Percentiles rank a stretch among this genome's conserved stretches.
These are phyloP conservation scores for Moesziomyces aphidis DNA, from an alignment of 1,284 basidiomycete genomes.

Conservation along the genomic window DNA sequence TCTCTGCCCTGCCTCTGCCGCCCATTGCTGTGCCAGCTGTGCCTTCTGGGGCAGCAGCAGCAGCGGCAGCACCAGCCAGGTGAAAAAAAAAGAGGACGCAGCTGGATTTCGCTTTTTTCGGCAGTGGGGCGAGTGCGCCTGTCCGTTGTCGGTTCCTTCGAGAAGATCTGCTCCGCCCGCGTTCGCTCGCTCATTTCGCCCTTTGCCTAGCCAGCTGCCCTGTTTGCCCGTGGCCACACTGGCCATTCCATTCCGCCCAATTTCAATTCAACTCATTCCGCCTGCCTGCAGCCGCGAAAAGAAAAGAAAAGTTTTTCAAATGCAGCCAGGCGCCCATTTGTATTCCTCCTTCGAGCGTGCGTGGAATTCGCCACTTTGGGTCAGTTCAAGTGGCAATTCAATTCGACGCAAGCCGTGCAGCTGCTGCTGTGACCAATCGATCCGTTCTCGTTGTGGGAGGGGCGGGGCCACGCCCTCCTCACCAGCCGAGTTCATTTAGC, in stretches of 20 bases:
- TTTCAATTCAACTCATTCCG: too few species aligned
- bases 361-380: neutral
- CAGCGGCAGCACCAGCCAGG: slow-evolving; percentile 3
- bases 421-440: neutral
- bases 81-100: slow-evolving; percentile 11
- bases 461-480: too few species aligned
- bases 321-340: neutral
- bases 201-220: neutral
- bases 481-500: too few species aligned
- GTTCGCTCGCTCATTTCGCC: slow-evolving; percentile 6
- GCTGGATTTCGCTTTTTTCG: slow-evolving; percentile 1
- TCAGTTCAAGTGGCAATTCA: neutral
- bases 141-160: slow-evolving; percentile 4
- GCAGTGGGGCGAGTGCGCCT: neutral
- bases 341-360: neutral
- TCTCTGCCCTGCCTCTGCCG: neutral
- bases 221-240: neutral
- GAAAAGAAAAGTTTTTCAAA: neutral
- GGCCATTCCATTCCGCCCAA: neutral
- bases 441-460: neutral
- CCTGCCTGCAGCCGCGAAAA: neutral
- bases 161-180: slow-evolving; percentile 31
- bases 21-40: neutral
- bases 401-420: neutral
- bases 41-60: slow-evolving; percentile 1